Evolutionary conservation across 2,329 filamentous ascomycete genomes (phyloP).

Genomic region (Cordyceps cicadae): DNA sequence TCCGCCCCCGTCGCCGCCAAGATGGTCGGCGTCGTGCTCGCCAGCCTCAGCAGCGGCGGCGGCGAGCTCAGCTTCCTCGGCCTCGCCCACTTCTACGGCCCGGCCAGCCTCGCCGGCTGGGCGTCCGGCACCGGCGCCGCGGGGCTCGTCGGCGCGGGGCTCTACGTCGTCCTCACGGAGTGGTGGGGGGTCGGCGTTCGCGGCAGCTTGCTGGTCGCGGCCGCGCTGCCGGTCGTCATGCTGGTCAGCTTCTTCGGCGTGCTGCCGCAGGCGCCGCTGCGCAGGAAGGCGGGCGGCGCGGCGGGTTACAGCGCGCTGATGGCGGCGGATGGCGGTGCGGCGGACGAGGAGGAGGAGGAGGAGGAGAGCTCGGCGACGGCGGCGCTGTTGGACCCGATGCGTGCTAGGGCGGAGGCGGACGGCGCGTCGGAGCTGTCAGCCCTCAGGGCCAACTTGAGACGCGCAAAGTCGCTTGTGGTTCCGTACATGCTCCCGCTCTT

Average conservation of each 20-base stretch:
- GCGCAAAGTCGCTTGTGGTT: slow-evolving; percentile 62
- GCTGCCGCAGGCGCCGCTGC: slow-evolving; percentile 60
- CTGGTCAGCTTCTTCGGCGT: slow-evolving; percentile 77
- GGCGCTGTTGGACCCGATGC: slow-evolving; percentile 39
- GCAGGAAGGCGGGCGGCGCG: slow-evolving; percentile 30
- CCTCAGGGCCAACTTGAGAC: slow-evolving; percentile 49
- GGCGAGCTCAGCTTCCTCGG: slow-evolving; percentile 89
- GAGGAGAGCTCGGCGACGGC: slow-evolving; percentile 34
- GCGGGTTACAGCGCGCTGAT: slow-evolving; percentile 49
- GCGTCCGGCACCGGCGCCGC: slow-evolving; percentile 86
- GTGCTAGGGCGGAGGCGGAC: slow-evolving; percentile 27
- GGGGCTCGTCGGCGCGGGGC: slow-evolving; percentile 74
- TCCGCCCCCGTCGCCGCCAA: slow-evolving; percentile 61
- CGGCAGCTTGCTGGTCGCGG: slow-evolving; percentile 66
- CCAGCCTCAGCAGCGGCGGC: slow-evolving; percentile 75
- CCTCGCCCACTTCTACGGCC: slow-evolving; percentile 87
- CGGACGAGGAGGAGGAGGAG: slow-evolving; percentile 22
- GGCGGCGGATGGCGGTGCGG: slow-evolving; percentile 24
- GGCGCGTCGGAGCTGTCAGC: slow-evolving; percentile 22
- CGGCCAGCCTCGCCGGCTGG: slow-evolving; percentile 82
- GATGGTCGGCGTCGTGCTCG: slow-evolving; percentile 73
- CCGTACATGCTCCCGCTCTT: slow-evolving; percentile 84
- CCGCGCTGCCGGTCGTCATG: slow-evolving; percentile 75
- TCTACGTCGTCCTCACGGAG: slow-evolving; percentile 81
- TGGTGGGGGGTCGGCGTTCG: slow-evolving; percentile 67